A percentile compares a stretch with the other conserved stretches of the same genome.
Conservation (phyloP, 306 rosid species). For the Cucurbita pepo region DNA sequence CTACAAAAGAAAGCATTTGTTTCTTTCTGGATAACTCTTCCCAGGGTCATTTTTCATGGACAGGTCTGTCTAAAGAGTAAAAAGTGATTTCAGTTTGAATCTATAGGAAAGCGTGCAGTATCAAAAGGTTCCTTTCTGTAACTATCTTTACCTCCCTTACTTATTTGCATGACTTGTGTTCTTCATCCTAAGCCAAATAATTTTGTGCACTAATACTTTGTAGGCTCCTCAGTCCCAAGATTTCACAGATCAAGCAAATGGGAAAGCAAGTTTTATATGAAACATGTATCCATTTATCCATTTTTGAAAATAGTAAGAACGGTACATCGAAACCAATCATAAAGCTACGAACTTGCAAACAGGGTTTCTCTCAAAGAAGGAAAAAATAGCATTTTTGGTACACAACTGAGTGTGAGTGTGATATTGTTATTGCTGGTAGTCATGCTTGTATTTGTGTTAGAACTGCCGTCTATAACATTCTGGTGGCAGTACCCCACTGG, state of each 20-base stretch:
- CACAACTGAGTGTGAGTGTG: not conserved
- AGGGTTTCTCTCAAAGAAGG: not conserved
- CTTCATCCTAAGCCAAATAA: not conserved
- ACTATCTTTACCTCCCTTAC: not conserved
- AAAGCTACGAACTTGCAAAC: not conserved
- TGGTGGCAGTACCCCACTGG: conserved; percentile 35
- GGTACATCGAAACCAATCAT: not conserved
- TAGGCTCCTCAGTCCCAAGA: not conserved
- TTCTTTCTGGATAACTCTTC: too few relatives aligned
- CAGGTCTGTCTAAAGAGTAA: too few relatives aligned
- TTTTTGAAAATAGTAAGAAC: not conserved
- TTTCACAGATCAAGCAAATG: not conserved
- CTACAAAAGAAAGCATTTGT: too few relatives aligned
- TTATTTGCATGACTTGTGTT: not conserved
- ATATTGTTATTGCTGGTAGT: too few relatives aligned
- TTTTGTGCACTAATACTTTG: not conserved
- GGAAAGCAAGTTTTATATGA: not conserved
- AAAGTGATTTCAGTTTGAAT: not conserved
- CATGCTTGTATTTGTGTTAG: not conserved
- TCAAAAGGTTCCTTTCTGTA: not conserved
- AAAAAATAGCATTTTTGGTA: not conserved
- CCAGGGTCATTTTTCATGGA: too few relatives aligned
- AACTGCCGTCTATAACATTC: conserved; percentile 17
- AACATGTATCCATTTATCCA: not conserved
- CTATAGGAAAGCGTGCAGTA: too few relatives aligned